Evolutionary conservation across 192 early-diverging fungal species (phyloP), one percentile per base, ranked within the genome.

Genomic region (Phycomyces blakesleeanus): DNA sequence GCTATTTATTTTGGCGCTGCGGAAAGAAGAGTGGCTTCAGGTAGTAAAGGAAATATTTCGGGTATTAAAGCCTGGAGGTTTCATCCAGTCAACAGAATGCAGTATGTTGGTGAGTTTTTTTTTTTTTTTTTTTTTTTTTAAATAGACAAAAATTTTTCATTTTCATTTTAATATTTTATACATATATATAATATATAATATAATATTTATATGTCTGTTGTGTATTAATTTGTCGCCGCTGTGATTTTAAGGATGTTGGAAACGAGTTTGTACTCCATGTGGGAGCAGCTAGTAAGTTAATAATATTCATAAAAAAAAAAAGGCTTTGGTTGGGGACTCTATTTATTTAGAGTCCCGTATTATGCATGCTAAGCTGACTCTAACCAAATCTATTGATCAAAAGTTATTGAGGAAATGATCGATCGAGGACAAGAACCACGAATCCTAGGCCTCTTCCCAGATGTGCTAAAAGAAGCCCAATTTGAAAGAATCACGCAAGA

Each of bases 31-130:
- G 47, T 75, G 64, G 59, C 51, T 51, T 0, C 10, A 44, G 27
- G 34, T 66, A 4, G 26, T 70, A 9, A 50, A 57, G 18, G 63
- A 70, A 18, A 20, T 66, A n/a, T 61, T 56, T 25, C 63, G 64
- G 16, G 53, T 70, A 29, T 44, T 75, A n/a, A 75, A 75, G 37
- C 67, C 67, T 51, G 67, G 68, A 38, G 73, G 73, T 12, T 66
- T 14, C 10, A 24, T 75, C 1, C 61, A 66, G 61, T 56, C 52
- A 9, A 51, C 55, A 25, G 69, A 71, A 39, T 44, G 52, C 5
- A 57, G 67, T 27, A 67, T 73, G 61, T 18, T 73, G 47, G 71
- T 67, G 50, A 55, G 44, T 39, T n/a, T n/a, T n/a, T n/a, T n/a
- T n/a, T n/a, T n/a, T n/a, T n/a, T n/a, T n/a, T n/a, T n/a, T n/a